Percentiles rank a stretch among this genome's conserved stretches.
Evolutionary conservation across 1,284 basidiomycete genomes (phyloP).

Genomic region (Rhodotorula sp.): DNA sequence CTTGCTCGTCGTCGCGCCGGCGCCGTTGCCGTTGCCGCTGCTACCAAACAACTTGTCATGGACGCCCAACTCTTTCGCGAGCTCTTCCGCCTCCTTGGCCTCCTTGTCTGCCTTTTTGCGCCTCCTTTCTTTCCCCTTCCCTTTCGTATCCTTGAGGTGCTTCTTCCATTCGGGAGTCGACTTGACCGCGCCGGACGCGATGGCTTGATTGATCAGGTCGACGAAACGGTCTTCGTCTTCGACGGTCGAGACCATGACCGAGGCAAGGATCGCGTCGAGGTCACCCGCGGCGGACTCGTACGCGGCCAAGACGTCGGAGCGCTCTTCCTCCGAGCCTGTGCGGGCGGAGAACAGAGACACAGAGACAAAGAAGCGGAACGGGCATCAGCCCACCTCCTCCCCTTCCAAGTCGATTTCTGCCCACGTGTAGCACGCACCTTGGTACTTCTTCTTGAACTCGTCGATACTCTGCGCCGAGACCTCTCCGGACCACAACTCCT

Average conservation of each 20-base stretch:
- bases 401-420: too few relatives aligned
- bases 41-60: constrained; percentile 91
- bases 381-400: too few relatives aligned
- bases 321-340: constrained; percentile 78
- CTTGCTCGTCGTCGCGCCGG: constrained; percentile 41
- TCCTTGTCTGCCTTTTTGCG: constrained; percentile 60
- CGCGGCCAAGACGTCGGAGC: constrained; percentile 69
- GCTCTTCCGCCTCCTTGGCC: constrained; percentile 76
- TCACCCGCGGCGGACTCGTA: constrained; percentile 68
- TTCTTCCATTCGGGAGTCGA: constrained; percentile 64
- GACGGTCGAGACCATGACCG: constrained; percentile 71
- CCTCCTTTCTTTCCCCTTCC: constrained; percentile 60
- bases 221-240: constrained; percentile 83
- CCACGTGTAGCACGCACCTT: constrained; percentile 59
- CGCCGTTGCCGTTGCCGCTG: not conserved
- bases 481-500: constrained; percentile 67
- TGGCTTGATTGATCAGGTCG: constrained; percentile 64
- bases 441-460: constrained; percentile 85
- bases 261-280: constrained; percentile 73
- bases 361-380: too few relatives aligned
- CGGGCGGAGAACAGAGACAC: too few relatives aligned
- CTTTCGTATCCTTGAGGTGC: constrained; percentile 72
- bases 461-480: constrained; percentile 82
- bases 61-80: constrained; percentile 84
- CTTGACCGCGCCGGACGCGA: constrained; percentile 60